These are phyloP conservation scores for Tricholoma sp. DNA, from an alignment of 768 basidiomycete species.

Conservation along the genomic window DNA sequence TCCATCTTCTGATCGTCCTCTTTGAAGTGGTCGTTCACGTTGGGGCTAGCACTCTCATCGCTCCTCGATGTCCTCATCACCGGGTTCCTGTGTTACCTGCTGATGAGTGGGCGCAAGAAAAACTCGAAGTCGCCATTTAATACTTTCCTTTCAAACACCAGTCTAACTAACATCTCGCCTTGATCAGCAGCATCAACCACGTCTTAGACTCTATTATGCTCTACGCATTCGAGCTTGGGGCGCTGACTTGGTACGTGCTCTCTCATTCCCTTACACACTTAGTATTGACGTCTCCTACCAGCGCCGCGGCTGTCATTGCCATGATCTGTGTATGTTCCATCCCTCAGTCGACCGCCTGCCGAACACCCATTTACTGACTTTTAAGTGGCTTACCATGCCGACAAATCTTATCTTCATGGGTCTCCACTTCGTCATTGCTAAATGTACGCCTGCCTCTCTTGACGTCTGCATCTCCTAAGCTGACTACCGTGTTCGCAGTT, in stretches of 20 bases:
- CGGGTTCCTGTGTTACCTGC: slow-evolving; percentile 35
- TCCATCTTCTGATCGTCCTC: background rate
- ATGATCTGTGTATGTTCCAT: slow-evolving; percentile 39
- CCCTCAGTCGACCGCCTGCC: background rate
- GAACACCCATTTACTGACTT: background rate
- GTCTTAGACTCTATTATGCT: slow-evolving; percentile 43
- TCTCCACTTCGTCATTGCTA: slow-evolving; percentile 48
- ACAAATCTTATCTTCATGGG: slow-evolving; percentile 49
- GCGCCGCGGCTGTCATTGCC: slow-evolving; percentile 38
- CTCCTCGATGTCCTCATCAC: slow-evolving; percentile 47
- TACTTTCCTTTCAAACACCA: background rate
- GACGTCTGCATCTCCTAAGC: background rate
- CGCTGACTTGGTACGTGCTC: slow-evolving; percentile 38
- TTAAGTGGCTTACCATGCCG: slow-evolving; percentile 43
- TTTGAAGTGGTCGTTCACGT: slow-evolving; percentile 44
- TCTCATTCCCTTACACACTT: background rate
- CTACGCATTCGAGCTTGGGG: slow-evolving; percentile 50
- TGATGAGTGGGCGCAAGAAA: slow-evolving; percentile 35
- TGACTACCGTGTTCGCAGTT: slow-evolving; percentile 20
- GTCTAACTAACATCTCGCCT: background rate
- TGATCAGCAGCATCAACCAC: slow-evolving; percentile 35
- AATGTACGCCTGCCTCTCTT: slow-evolving; percentile 27
- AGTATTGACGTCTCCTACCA: slow-evolving; percentile 5
- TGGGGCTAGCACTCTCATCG: slow-evolving; percentile 45
- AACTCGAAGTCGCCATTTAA: slow-evolving; percentile 27